phyloP scores from a whole-genome alignment of 306 rosid genomes.

The Cicer arietinum region DNA sequence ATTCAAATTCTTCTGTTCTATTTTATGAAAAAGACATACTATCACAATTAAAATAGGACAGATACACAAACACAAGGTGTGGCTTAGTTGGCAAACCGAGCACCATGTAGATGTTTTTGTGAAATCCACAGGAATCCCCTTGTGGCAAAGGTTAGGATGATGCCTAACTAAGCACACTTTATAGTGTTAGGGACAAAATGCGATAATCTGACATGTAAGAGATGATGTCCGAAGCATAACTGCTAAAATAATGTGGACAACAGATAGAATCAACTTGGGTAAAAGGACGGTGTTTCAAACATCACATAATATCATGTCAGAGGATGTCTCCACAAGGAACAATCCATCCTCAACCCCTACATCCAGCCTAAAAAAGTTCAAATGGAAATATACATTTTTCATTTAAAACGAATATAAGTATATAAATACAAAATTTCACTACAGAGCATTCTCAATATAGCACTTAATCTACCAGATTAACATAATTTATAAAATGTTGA shows the following conservation, averaged over 20 bases:
- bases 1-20: background rate
- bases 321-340: slow-evolving; percentile 1
- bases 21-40: too few relatives aligned
- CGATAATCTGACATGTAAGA: background rate
- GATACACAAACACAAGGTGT: slow-evolving; percentile 2
- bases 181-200: background rate
- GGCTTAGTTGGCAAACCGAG: slow-evolving; percentile 5
- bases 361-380: background rate
- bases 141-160: background rate
- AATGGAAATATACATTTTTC: background rate
- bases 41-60: background rate
- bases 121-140: background rate
- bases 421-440: background rate
- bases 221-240: background rate
- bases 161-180: slow-evolving; percentile 4
- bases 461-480: background rate
- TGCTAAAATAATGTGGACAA: background rate
- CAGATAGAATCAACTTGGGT: background rate
- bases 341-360: background rate
- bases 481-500: background rate
- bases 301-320: background rate
- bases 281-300: background rate
- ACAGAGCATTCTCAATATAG: background rate
- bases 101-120: background rate
- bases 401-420: background rate